Percentiles rank a stretch among this genome's conserved stretches.
phyloP scores from a whole-genome alignment of 306 rosid species.

The Cicer chorassanicum region DNA sequence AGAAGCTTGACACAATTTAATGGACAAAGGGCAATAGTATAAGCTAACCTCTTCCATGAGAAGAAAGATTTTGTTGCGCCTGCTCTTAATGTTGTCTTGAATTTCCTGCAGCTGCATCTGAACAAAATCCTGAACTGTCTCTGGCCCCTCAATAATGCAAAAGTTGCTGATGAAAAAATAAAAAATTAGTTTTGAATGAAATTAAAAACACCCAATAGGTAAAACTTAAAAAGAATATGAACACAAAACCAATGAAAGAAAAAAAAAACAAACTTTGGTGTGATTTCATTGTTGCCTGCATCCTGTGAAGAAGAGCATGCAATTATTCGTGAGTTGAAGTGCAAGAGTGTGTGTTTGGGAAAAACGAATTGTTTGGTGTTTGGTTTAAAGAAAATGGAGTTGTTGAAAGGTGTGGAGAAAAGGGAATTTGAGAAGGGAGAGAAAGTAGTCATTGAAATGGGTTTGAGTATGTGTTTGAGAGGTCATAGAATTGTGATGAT shows the following conservation, averaged over 20 bases:
- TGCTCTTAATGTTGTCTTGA: constrained; percentile 80
- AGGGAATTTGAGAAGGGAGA: constrained; percentile 52
- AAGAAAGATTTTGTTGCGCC: constrained; percentile 89
- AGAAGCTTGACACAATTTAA: background rate
- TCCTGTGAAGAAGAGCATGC: constrained; percentile 68
- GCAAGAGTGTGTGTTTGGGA: constrained; percentile 43
- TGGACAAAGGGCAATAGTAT: background rate
- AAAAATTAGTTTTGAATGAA: background rate
- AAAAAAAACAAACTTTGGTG: constrained; percentile 62
- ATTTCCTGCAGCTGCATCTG: constrained; percentile 92
- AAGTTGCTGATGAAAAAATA: constrained; percentile 59
- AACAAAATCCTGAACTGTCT: constrained; percentile 90
- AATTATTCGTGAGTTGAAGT: constrained; percentile 39
- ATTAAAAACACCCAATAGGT: background rate
- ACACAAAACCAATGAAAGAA: background rate
- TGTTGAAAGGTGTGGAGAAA: constrained; percentile 43
- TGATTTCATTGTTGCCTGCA: constrained; percentile 54
- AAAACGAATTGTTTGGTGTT: constrained; percentile 41
- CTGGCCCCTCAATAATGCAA: constrained; percentile 98
- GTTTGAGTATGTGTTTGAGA: background rate
- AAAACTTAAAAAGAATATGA: background rate
- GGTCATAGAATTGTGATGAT: constrained; percentile 34
- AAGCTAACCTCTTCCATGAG: constrained; percentile 92
- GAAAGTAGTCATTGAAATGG: constrained; percentile 56
- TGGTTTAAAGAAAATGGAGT: constrained; percentile 41